Conservation (phyloP, 805 yeast genomes). For the Lachancea mirantina region DNA sequence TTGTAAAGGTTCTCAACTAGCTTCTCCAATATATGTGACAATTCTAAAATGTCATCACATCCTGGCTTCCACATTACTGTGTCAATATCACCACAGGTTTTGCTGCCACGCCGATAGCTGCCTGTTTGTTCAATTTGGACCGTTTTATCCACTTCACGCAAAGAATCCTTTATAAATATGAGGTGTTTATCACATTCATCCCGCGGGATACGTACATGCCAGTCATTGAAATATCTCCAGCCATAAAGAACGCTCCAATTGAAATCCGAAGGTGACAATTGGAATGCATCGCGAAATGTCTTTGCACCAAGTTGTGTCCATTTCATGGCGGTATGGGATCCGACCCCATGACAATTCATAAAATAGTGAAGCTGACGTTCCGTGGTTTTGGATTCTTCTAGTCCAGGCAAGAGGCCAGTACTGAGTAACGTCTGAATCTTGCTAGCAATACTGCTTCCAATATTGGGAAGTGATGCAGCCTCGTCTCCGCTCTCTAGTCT, state of each 20-base stretch:
- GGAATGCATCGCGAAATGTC: conserved; percentile 16
- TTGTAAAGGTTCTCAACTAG: conserved; percentile 14
- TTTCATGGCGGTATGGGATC: conserved; percentile 22
- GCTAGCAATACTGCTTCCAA: conserved; percentile 24
- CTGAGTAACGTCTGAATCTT: conserved; percentile 25
- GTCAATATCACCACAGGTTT: conserved; percentile 28
- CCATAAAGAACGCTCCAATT: conserved; percentile 29
- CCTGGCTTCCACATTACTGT: conserved; percentile 22
- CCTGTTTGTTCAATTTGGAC: conserved; percentile 26
- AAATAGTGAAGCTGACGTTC: conserved; percentile 22
- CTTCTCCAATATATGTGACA: conserved; percentile 18
- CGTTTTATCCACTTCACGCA: conserved; percentile 15
- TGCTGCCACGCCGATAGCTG: conserved; percentile 23
- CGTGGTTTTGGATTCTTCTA: conserved; percentile 10
- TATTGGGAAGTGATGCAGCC: conserved; percentile 16
- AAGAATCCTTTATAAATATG: conserved; percentile 12
- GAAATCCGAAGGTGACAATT: conserved; percentile 9
- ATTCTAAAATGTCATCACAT: conserved; percentile 19
- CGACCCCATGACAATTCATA: conserved; percentile 25
- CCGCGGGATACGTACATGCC: conserved; percentile 22
- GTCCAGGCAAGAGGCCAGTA: conserved; percentile 20
- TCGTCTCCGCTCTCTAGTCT: conserved; percentile 22
- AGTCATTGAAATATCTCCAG: conserved; percentile 29
- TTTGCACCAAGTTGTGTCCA: conserved; percentile 18
- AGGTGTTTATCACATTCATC: conserved; percentile 22